Evolutionary conservation across 116 monocot genomes (phyloP), one percentile per base, ranked within the genome.

Genomic region (Posidonia oceanica): DNA sequence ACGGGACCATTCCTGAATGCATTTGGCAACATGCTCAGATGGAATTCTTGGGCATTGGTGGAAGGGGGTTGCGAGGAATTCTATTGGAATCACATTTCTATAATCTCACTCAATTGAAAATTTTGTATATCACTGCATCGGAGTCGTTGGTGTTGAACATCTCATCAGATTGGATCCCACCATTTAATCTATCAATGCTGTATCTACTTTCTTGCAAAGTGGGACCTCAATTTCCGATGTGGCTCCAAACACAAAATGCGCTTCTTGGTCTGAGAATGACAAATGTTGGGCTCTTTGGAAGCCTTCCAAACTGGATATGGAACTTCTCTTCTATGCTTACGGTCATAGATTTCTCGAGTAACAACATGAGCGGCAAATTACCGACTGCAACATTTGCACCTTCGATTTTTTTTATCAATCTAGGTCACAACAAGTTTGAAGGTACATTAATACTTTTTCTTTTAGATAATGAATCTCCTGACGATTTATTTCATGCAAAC

Each of bases 271-370:
- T 82, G 0, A 79, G 74, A 7, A 2, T 76, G 40, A 74, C 79
- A 12, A 62, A 76, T 20, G 54, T 56, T 7, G n/a, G 58, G 23
- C 72, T 85, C 29, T 66, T 65, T 2, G 85, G 60, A 2, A 20
- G 14, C 11, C 64, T 78, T 21, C 81, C 81, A 4, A 37, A 16
- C 4, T 81, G 77, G 77, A 70, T 81, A 15, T 81, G 76, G 76
- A 61, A 70, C 18, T 36, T 75, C 20, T 48, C 64, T 10, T 64
- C 69, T 7, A 36, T 73, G 13, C 23, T 72, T 7, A 61, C 21
- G 0, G 20, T 68, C 14, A 29, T 80, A 5, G 62, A 80, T 21
- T 18, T 80, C 17, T 80, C 80, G 3, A 14, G 41, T 6, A 80
- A 80, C 52, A 15, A 37, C 17, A 68, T 80, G 7, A 29, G n/a